These are phyloP conservation scores for Ascochyta fabae DNA, from an alignment of 2,329 filamentous ascomycete species.

Conservation along the genomic window DNA sequence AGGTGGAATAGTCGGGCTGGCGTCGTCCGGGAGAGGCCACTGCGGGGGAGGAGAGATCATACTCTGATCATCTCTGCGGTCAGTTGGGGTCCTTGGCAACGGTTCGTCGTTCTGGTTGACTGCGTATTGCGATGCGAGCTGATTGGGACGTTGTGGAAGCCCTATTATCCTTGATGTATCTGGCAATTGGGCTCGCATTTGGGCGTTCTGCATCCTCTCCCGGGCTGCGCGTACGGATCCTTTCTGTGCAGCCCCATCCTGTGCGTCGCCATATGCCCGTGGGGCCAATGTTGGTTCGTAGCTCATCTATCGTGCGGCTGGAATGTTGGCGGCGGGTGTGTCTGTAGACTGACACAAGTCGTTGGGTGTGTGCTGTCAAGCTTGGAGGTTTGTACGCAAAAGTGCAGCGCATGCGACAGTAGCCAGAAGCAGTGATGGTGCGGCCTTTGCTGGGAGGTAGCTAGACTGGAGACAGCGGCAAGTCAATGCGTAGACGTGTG, in stretches of 20 bases:
- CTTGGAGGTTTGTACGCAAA: conserved; percentile 8
- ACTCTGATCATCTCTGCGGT: conserved; percentile 20
- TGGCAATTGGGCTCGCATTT: conserved; percentile 37
- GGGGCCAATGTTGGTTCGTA: conserved; percentile 44
- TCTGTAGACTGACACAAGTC: conserved; percentile 44
- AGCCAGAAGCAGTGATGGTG: conserved; percentile 13
- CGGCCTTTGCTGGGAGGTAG: conserved; percentile 18
- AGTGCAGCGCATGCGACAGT: conserved; percentile 12
- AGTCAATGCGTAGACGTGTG: conserved; percentile 26
- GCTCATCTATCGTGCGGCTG: conserved; percentile 42
- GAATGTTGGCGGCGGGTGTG: conserved; percentile 42
- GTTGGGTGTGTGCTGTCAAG: conserved; percentile 7
- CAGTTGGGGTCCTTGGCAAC: conserved; percentile 25
- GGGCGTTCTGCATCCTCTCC: conserved; percentile 40
- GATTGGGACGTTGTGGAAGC: conserved; percentile 45
- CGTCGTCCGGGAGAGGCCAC: conserved; percentile 55
- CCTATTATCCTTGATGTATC: conserved; percentile 46
- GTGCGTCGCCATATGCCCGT: conserved; percentile 37
- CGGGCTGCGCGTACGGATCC: conserved; percentile 49
- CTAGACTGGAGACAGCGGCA: conserved; percentile 11
- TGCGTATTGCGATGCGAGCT: conserved; percentile 37
- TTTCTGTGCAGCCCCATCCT: conserved; percentile 33
- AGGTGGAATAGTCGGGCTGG: conserved; percentile 30
- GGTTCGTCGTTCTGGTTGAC: conserved; percentile 20
- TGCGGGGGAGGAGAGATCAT: conserved; percentile 48